Conservation (phyloP, 2,329 filamentous ascomycete species). For the Periconia sp. region DNA sequence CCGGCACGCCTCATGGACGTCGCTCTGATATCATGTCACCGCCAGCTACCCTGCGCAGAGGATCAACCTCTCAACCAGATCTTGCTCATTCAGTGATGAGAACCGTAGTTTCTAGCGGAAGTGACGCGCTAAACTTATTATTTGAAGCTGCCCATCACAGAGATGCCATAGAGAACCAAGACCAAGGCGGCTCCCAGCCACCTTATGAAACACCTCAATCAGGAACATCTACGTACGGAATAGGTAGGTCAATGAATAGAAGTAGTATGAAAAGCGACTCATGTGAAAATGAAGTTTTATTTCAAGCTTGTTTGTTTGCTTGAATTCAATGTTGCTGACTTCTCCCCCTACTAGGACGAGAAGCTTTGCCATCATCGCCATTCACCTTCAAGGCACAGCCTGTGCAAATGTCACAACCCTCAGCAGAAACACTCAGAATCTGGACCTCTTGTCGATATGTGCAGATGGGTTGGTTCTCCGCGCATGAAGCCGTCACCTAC, state of each 20-base stretch:
- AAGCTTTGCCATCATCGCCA: conserved; percentile 30
- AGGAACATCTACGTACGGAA: conserved; percentile 25
- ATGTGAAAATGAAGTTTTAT: too few species aligned
- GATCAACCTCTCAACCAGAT: conserved; percentile 41
- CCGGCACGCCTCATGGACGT: conserved; percentile 32
- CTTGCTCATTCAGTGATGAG: conserved; percentile 52
- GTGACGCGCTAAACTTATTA: conserved; percentile 60
- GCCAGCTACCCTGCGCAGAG: conserved; percentile 32
- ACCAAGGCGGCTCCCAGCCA: conserved; percentile 42
- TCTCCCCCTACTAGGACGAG: conserved; percentile 10
- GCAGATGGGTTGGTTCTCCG: conserved; percentile 62
- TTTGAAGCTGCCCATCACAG: conserved; percentile 56
- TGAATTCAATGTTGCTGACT: background rate
- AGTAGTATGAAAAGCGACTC: too few species aligned
- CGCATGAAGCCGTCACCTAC: conserved; percentile 60
- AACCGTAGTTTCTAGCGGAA: conserved; percentile 60
- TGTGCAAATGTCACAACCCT: conserved; percentile 47
- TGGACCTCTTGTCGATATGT: conserved; percentile 61
- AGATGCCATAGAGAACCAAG: conserved; percentile 43
- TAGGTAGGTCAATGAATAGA: conserved; percentile 4
- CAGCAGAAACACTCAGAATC: conserved; percentile 49
- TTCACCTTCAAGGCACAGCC: conserved; percentile 43
- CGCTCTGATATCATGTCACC: conserved; percentile 40
- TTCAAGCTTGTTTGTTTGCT: too few species aligned
- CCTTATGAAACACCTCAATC: conserved; percentile 45